These are phyloP conservation scores for Nigrograna mackinnonii DNA, from an alignment of 2,329 filamentous ascomycete genomes.

Conservation along the genomic window DNA sequence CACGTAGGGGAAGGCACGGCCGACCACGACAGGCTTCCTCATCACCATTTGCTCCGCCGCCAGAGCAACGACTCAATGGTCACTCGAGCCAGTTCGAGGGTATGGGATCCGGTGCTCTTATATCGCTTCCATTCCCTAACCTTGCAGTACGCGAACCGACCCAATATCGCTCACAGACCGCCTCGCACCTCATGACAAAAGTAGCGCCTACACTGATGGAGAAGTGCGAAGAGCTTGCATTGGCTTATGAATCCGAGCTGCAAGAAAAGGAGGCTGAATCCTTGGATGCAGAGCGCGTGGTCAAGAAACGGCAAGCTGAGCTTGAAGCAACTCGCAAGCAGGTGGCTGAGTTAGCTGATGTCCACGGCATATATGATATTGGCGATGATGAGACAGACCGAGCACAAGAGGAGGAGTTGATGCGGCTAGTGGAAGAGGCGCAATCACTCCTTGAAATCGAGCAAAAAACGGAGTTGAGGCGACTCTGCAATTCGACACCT, in stretches of 20 bases:
- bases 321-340: slow-evolving; percentile 64
- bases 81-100: slow-evolving; percentile 22
- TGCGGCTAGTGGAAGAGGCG: slow-evolving; percentile 41
- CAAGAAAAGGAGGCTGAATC: slow-evolving; percentile 67
- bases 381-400: slow-evolving; percentile 41
- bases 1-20: slow-evolving; percentile 62
- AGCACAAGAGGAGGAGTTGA: slow-evolving; percentile 40
- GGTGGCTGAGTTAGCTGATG: slow-evolving; percentile 56
- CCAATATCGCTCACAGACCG: slow-evolving; percentile 49
- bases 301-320: slow-evolving; percentile 67
- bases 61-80: slow-evolving; percentile 36
- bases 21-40: slow-evolving; percentile 73
- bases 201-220: slow-evolving; percentile 59
- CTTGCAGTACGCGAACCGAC: slow-evolving; percentile 23
- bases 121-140: slow-evolving; percentile 27
- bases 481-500: slow-evolving; percentile 27
- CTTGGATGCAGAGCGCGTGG: slow-evolving; percentile 50
- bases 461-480: slow-evolving; percentile 42
- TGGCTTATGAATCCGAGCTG: slow-evolving; percentile 72
- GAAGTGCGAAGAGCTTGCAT: slow-evolving; percentile 48
- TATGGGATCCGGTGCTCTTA: slow-evolving; percentile 17
- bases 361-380: slow-evolving; percentile 28
- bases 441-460: slow-evolving; percentile 49
- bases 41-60: slow-evolving; percentile 55
- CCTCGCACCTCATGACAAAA: slow-evolving; percentile 65